phyloP scores from a whole-genome alignment of 129 eudicot species.

The Calendula officinalis region DNA sequence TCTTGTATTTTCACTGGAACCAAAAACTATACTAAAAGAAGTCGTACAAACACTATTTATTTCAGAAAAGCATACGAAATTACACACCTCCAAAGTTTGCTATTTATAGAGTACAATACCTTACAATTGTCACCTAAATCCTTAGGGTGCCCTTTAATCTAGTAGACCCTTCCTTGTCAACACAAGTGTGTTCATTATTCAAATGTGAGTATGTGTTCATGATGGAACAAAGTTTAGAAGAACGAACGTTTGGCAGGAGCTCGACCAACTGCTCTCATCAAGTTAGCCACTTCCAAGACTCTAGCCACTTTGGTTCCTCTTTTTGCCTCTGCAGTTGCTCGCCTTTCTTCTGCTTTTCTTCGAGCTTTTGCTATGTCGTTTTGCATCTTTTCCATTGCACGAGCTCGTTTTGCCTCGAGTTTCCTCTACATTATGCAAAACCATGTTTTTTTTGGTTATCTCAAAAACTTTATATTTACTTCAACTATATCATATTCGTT shows the following conservation, averaged over 20 bases:
- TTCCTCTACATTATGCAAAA: constrained; percentile 51
- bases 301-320: constrained; percentile 85
- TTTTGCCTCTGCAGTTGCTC: constrained; percentile 82
- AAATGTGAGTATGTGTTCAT: background rate
- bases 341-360: constrained; percentile 82
- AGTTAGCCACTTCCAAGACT: constrained; percentile 73
- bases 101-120: background rate
- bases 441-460: background rate
- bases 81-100: too few relatives aligned
- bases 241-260: constrained; percentile 74
- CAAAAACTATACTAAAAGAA: too few relatives aligned
- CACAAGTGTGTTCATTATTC: constrained; percentile 43
- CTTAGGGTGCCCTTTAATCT: background rate
- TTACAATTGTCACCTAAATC: background rate
- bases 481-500: background rate
- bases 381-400: constrained; percentile 82
- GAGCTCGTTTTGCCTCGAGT: constrained; percentile 87
- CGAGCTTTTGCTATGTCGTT: constrained; percentile 89
- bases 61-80: too few relatives aligned
- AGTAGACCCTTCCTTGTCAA: too few relatives aligned
- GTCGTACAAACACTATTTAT: too few relatives aligned
- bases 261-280: constrained; percentile 84
- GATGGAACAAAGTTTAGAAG: constrained; percentile 32
- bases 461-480: background rate
- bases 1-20: too few relatives aligned